Base-by-base conservation (phyloP, 768 basidiomycete species). In the Phaeotremella skinneri region DNA sequence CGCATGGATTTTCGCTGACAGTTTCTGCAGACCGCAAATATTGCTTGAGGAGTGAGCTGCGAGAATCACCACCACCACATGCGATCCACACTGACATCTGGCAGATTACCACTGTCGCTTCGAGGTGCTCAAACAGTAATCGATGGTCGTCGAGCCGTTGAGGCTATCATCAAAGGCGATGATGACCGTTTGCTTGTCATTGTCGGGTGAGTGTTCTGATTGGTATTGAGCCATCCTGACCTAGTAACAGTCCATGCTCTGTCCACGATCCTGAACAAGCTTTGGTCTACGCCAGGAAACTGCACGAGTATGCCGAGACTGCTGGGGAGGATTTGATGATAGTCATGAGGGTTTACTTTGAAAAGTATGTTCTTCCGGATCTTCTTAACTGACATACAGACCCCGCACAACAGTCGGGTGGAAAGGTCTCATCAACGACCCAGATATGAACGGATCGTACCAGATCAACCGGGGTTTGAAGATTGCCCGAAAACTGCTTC, bases 351-450 rank as follows among this genome's bases (percentile, higher is more conserved):
- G 91, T 97, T 67, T 98, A 99, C 81, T 99, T 98, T 73, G 94
- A 98, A 70, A 98, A 98, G 79, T 78, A 39, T 41, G 72, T 58
- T 34, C 1, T 31, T n/a, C n/a, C n/a, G n/a, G 43, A 16, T 25
- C 26, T 3, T 17, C 16, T 9, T 43, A 30, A 37, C 57, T 39
- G 9, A 50, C 26, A 1, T 21, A 2, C 26, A 74, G 78, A 70
- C 80, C 80, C 0, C 62, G 94, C 29, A 98, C 94, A 5, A 97
- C 94, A 0, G 88, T 98, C 49, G 96, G 96, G 26, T 99, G 94
- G 94, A 99, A 99, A 77, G 94, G 94, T 34, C 84, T 98, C 62
- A 97, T 98, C 79, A 98, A 97, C 73, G 92, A 97, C 71, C 93
- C 94, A 4, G 89, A 91, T 54, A 85, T 97, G 81, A 92, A 97